phyloP scores from a whole-genome alignment of 352 stramenopile species.

The Stramenopiles sp. region DNA sequence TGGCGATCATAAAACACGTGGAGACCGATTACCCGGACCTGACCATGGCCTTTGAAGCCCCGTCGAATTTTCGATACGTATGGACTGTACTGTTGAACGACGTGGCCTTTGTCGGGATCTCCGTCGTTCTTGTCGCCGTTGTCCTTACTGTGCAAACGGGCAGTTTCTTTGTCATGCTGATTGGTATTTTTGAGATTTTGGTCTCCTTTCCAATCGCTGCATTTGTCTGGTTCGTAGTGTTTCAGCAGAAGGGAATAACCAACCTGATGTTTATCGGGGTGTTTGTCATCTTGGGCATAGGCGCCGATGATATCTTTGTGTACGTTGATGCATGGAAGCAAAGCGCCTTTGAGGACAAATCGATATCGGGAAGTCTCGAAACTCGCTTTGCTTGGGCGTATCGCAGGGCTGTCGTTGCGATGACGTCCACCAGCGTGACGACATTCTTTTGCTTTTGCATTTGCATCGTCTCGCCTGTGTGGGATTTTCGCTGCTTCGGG shows the following conservation, averaged over 20 bases:
- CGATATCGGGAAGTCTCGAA: background rate
- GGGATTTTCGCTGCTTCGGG: conserved; percentile 21
- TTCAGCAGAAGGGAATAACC: conserved; percentile 21
- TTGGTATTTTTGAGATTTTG: conserved; percentile 25
- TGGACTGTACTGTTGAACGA: conserved; percentile 11
- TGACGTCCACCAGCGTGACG: conserved; percentile 16
- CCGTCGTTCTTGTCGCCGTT: conserved; percentile 22
- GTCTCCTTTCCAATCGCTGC: conserved; percentile 20
- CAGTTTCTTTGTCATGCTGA: conserved; percentile 18
- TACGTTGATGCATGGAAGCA: conserved; percentile 26
- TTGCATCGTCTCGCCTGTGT: conserved; percentile 14
- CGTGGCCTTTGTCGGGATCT: conserved; percentile 17
- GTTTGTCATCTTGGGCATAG: conserved; percentile 27
- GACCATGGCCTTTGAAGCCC: background rate
- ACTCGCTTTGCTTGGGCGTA: conserved; percentile 22
- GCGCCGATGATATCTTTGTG: conserved; percentile 27
- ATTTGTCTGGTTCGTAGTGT: conserved; percentile 24
- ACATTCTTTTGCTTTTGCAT: conserved; percentile 18
- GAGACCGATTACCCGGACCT: background rate
- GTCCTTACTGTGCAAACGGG: conserved; percentile 22
- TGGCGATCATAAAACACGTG: background rate
- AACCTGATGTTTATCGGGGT: conserved; percentile 24
- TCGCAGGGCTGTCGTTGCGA: conserved; percentile 14
- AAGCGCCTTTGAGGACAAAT: conserved; percentile 1
- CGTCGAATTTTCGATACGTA: background rate